Evolutionary conservation across 495 filamentous ascomycete genomes (phyloP), one percentile per base, ranked within the genome.

Genomic region (Xylaria bambusicola): DNA sequence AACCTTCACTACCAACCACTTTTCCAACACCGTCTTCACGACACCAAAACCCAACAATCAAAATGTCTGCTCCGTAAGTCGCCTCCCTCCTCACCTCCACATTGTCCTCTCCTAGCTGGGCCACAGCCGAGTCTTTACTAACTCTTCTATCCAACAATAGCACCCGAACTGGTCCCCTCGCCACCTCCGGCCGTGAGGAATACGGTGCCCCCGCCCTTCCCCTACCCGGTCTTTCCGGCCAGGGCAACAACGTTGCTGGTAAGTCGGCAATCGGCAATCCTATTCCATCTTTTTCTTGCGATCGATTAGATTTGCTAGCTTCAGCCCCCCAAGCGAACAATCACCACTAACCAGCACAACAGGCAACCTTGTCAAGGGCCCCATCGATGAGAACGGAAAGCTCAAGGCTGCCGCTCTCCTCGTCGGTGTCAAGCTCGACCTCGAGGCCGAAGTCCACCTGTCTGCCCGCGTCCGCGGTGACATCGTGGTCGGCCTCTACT

Each of bases 371-470:
- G 61, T 77, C 49, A 75, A 75, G 58, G 75, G 75, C 13, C 66
- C 75, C 8, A 66, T 69, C 12, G 73, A 77, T 42, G 71, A 75
- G 9, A 56, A 69, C 15, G 75, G 75, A 23, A 69, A 70, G 35
- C 66, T 76, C 36, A 77, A 75, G 53, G 71, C 70, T 35, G 73
- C 75, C 0, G 73, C 72, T 20, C 67, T 77, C 52, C 54, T 76
- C 66, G 66, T 77, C 45, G 75, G 75, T 52, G 73, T 77, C 69
- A 77, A 77, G 68, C 69, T 66, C 54, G 63, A 66, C 57, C 60
- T 66, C 57, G 63, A 66, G 52, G 63, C 63, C 60, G 63, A 66
- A 42, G 20, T 66, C 17, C 63, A 66, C 27, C 56, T 56, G 47
- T 62, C 63, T 23, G 63, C 63, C 38, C 55, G 63, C 56, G 63